Evolutionary conservation across 2,329 filamentous ascomycete species (phyloP).

Genomic region (Microsporum canis): DNA sequence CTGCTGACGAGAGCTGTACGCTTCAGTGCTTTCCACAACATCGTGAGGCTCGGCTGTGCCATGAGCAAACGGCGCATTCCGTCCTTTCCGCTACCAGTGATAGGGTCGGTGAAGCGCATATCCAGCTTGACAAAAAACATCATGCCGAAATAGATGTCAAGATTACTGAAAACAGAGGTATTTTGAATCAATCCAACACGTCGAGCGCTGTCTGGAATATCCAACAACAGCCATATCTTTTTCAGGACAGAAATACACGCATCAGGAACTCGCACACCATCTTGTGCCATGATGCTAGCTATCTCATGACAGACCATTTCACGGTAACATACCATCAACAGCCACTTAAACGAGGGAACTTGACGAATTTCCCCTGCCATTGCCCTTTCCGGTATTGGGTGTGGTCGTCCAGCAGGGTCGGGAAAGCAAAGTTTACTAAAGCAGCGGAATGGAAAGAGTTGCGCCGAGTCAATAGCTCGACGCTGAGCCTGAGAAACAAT

Average conservation of each 20-base stretch:
- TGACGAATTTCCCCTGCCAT: conserved; percentile 31
- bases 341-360: conserved; percentile 55
- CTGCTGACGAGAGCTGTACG: conserved; percentile 41
- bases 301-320: conserved; percentile 51
- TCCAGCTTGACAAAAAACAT: conserved; percentile 61
- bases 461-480: conserved; percentile 45
- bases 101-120: conserved; percentile 56
- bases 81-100: conserved; percentile 42
- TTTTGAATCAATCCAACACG: conserved; percentile 48
- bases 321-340: conserved; percentile 53
- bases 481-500: conserved; percentile 45
- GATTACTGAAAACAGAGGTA: conserved; percentile 43
- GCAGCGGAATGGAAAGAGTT: conserved; percentile 50
- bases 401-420: conserved; percentile 43
- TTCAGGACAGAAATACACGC: conserved; percentile 41
- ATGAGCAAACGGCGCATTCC: conserved; percentile 48
- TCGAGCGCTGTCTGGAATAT: conserved; percentile 46
- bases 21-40: conserved; percentile 51
- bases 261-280: conserved; percentile 47
- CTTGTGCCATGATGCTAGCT: conserved; percentile 46
- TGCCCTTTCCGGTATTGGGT: conserved; percentile 29
- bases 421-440: conserved; percentile 48
- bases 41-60: conserved; percentile 45
- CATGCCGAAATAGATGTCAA: conserved; percentile 50
- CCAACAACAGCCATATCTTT: conserved; percentile 65